Percentiles rank a stretch among this genome's conserved stretches.
These are phyloP conservation scores for Scytalidium sp. DNA, from an alignment of 2,329 filamentous ascomycete genomes.

Conservation along the genomic window DNA sequence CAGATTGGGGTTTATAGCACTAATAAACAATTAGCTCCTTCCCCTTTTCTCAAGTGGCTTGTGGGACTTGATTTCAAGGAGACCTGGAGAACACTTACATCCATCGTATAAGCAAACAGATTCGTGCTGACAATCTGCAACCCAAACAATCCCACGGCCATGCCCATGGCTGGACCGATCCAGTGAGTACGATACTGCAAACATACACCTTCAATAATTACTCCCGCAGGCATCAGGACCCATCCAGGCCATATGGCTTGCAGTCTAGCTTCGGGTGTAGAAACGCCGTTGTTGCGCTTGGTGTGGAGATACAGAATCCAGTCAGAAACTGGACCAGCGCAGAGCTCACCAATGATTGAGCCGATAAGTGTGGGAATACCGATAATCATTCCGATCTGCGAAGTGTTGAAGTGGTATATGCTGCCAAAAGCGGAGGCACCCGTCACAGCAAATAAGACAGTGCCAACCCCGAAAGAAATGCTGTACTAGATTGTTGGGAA, in stretches of 20 bases:
- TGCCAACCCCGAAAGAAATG: slow-evolving; percentile 28
- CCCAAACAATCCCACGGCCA: slow-evolving; percentile 24
- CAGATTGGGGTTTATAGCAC: slow-evolving; percentile 16
- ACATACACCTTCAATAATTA: slow-evolving; percentile 29
- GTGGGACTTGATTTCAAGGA: too few relatives aligned
- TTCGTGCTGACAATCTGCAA: slow-evolving; percentile 22
- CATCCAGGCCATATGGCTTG: slow-evolving; percentile 26
- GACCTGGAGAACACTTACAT: neutral
- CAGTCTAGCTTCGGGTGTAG: slow-evolving; percentile 19
- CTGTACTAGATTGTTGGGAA: slow-evolving; percentile 30
- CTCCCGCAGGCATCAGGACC: slow-evolving; percentile 22
- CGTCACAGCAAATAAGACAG: slow-evolving; percentile 30
- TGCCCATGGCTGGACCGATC: slow-evolving; percentile 24
- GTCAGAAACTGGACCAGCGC: slow-evolving; percentile 22
- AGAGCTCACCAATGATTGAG: neutral
- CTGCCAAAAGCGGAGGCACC: neutral
- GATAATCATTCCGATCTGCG: slow-evolving; percentile 1
- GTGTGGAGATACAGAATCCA: slow-evolving; percentile 16
- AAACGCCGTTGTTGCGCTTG: slow-evolving; percentile 13
- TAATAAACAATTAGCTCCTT: too few relatives aligned
- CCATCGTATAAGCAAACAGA: neutral
- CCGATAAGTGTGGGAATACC: neutral
- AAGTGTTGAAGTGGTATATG: neutral
- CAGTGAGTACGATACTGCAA: slow-evolving; percentile 22
- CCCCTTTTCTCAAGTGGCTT: too few relatives aligned